Conservation (phyloP, 2,329 filamentous ascomycete genomes). For the Ilyonectria sp. region DNA sequence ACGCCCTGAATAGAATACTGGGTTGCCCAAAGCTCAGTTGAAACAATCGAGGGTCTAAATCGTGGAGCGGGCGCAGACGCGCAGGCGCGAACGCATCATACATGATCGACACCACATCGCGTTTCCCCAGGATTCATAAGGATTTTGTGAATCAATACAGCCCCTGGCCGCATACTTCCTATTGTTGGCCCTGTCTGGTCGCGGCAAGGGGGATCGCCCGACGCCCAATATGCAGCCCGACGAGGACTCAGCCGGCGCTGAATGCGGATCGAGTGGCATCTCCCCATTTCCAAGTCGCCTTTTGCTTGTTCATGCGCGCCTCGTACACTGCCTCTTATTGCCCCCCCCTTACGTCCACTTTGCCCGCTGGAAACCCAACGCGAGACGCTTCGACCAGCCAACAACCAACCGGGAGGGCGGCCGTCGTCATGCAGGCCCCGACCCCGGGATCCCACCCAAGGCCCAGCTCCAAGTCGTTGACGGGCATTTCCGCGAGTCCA, state of each 20-base stretch:
- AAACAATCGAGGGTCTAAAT: slow-evolving; percentile 31
- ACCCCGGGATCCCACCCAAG: slow-evolving; percentile 35
- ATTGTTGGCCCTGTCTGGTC: slow-evolving; percentile 14
- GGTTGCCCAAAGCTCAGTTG: slow-evolving; percentile 31
- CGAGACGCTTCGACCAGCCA: slow-evolving; percentile 38
- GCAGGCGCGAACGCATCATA: slow-evolving; percentile 25
- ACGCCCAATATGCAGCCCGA: slow-evolving; percentile 30
- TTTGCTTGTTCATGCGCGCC: slow-evolving; percentile 30
- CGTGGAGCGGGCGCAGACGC: slow-evolving; percentile 22
- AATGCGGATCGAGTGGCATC: slow-evolving; percentile 26
- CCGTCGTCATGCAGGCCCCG: slow-evolving; percentile 39
- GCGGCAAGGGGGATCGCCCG: slow-evolving; percentile 16
- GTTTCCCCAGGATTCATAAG: slow-evolving; percentile 19
- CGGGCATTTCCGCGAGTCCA: slow-evolving; percentile 40
- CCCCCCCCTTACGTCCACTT: slow-evolving; percentile 18
- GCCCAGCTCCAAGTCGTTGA: slow-evolving; percentile 40
- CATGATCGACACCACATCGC: slow-evolving; percentile 31
- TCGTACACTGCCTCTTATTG: slow-evolving; percentile 18
- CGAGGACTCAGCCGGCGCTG: slow-evolving; percentile 31
- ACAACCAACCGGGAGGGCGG: slow-evolving; percentile 38
- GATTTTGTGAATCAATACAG: slow-evolving; percentile 19
- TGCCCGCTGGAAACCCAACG: slow-evolving; percentile 32
- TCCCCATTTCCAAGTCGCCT: slow-evolving; percentile 17
- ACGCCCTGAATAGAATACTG: slow-evolving; percentile 19
- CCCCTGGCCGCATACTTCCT: slow-evolving; percentile 11